Evolutionary conservation across 345 rosid species (phyloP).

Genomic region (rapeseed (Brassica napus)): DNA sequence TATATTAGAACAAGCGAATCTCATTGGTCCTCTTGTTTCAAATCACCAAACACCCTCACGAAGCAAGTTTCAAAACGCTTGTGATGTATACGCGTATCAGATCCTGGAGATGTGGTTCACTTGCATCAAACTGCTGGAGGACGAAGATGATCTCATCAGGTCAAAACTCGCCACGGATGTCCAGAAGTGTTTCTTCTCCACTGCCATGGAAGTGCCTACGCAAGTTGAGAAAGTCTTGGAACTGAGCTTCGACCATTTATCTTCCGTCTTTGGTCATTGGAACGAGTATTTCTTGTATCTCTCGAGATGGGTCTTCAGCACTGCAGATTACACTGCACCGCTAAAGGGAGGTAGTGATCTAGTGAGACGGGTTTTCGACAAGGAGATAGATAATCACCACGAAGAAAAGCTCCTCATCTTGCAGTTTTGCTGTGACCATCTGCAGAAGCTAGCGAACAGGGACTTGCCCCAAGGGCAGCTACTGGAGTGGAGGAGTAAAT

Average conservation of each 20-base stretch:
- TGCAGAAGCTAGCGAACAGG: slow-evolving; percentile 51
- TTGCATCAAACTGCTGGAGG: slow-evolving; percentile 83
- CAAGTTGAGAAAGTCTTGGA: slow-evolving; percentile 92
- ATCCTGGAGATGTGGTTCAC: slow-evolving; percentile 71
- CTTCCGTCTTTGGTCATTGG: slow-evolving; percentile 79
- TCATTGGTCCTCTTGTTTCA: slow-evolving; percentile 54
- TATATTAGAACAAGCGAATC: slow-evolving; percentile 76
- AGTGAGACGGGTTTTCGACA: slow-evolving; percentile 89
- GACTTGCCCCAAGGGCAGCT: slow-evolving; percentile 43
- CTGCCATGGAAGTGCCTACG: slow-evolving; percentile 51
- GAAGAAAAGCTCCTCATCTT: slow-evolving; percentile 85
- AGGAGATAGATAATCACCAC: slow-evolving; percentile 90
- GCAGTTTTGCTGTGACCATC: slow-evolving; percentile 73
- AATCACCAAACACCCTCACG: slow-evolving; percentile 34
- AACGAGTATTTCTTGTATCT: slow-evolving; percentile 64
- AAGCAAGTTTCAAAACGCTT: slow-evolving; percentile 41
- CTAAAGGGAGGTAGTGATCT: slow-evolving; percentile 53
- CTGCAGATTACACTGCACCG: slow-evolving; percentile 49
- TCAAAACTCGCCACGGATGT: slow-evolving; percentile 62
- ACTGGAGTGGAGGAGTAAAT: slow-evolving; percentile 60
- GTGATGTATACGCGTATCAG: slow-evolving; percentile 52
- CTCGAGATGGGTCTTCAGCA: slow-evolving; percentile 55
- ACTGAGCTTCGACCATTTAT: slow-evolving; percentile 64
- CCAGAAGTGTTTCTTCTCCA: slow-evolving; percentile 61
- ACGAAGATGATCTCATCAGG: slow-evolving; percentile 87